phyloP scores from a whole-genome alignment of 2,329 filamentous ascomycete species.

The Colletotrichum musicola region DNA sequence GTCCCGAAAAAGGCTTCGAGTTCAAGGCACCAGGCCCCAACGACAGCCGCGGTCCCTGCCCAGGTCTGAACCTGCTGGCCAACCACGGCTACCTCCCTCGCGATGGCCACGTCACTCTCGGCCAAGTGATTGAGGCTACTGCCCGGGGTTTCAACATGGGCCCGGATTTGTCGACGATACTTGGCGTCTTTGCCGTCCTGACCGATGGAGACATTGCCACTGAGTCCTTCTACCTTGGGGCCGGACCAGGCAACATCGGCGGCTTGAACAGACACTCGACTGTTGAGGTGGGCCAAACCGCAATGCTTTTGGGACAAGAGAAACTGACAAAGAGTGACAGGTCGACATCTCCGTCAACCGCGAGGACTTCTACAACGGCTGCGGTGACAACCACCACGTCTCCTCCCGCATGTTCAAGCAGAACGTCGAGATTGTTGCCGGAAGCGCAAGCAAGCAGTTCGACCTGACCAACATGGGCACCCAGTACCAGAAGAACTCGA shows the following conservation, averaged over 20 bases:
- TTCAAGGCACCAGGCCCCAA: slow-evolving; percentile 12
- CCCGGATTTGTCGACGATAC: slow-evolving; percentile 7
- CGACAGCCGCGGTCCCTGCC: slow-evolving; percentile 48
- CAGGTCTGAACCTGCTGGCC: slow-evolving; percentile 58
- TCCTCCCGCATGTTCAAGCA: slow-evolving; percentile 35
- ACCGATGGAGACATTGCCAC: slow-evolving; percentile 16
- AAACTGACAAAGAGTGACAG: not conserved
- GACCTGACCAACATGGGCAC: slow-evolving; percentile 31
- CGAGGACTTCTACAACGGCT: slow-evolving; percentile 33
- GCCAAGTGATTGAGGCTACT: slow-evolving; percentile 29
- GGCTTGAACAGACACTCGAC: slow-evolving; percentile 34
- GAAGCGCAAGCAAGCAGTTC: slow-evolving; percentile 25
- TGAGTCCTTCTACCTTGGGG: slow-evolving; percentile 26
- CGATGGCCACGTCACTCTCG: slow-evolving; percentile 46
- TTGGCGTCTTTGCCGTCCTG: slow-evolving; percentile 22
- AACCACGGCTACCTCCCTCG: slow-evolving; percentile 59
- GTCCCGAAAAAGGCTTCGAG: slow-evolving; percentile 28
- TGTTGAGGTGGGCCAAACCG: slow-evolving; percentile 17
- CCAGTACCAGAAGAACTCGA: slow-evolving; percentile 29
- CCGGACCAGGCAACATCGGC: slow-evolving; percentile 24
- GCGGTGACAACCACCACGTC: slow-evolving; percentile 30
- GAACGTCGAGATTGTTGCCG: slow-evolving; percentile 31
- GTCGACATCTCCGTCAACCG: slow-evolving; percentile 31
- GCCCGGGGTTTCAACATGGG: slow-evolving; percentile 34
- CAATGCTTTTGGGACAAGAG: not conserved